Base-by-base conservation (phyloP, 1,139 yeast species). In the Kazachstania sp. region DNA sequence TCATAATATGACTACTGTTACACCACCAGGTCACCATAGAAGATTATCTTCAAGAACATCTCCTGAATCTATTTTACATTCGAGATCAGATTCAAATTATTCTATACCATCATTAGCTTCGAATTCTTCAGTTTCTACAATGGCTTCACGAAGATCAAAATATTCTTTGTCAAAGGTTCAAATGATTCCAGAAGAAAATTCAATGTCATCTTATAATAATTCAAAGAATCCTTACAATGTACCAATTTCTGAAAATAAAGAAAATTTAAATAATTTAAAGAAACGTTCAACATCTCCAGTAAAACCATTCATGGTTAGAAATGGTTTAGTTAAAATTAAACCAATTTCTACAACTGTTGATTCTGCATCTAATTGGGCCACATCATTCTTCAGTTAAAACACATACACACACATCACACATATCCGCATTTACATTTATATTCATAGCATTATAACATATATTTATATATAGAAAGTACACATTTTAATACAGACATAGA, bases 1-100 rank as follows among this genome's bases (percentile, higher is more conserved):
- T 32, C 41, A 39, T 32, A 28, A 66, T 97, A 97, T 67, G 88
- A 87, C 64, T 23, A 23, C 8, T 7, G 8, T 23, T 7, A 23
- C 28, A 7, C 28, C 28, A 23, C 28, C 28, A 23, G 28, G 28
- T 88, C 39, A 36, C 13, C 36, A 34, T 16, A 34, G 19, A 16
- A n/a, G 13, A 23, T 20, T n/a, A 11, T 13, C 39, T 13, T 37
- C 39, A 5, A 37, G n/a, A 6, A 13, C 20, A 19, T 36, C 38
- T 11, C 23, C 97, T 65, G 87, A 97, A 69, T 16, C 28, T 26
- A 37, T 31, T 45, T 39, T 41, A 18, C 51, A 52, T 30, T 39
- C 54, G 18, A 51, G 54, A 26, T 52, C 57, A 11, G 44, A 49
- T 26, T 53, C 57, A 32, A 46, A 46, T 35, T 44, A 48, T 43